Base-by-base conservation (phyloP, 768 basidiomycete species). In the Leucocoprinus sp. region DNA sequence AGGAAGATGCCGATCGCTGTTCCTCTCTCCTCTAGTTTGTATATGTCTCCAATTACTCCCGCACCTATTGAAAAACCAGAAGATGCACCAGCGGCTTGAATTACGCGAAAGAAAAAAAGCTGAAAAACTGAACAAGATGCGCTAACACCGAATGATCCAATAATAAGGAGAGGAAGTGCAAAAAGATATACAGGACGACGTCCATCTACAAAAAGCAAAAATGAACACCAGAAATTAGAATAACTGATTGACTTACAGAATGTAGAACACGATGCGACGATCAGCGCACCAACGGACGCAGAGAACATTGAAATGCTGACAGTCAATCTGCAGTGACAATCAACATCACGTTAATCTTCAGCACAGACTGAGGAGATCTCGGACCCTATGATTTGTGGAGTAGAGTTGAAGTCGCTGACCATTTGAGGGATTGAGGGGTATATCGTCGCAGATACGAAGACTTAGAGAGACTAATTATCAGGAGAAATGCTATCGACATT, bases 361-460 rank as follows among this genome's bases (percentile, higher is more conserved):
- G 15, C 8, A n/a, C n/a, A 14, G 41, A 31, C 4, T 4, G 14
- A 12, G 17, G 14, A 26, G 8, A 29, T 18, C 19, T 8, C 62
- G 6, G 39, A 76, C 78, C 78, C 83, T 39, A 88, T 70, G 8
- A 80, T 58, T 9, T 72, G 52, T 0, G 71, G 71, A 0, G 83
- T 74, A 0, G 82, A 67, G 15, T 72, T 34, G 6, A 91, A 60
- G 47, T 91, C 85, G 21, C 58, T 60, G 5, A 85, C 77, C 35
- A 91, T 78, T 41, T 82, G 72, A 0, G 85, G 83, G 45, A 90
- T 83, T 0, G 79, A 78, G 0, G 86, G 86, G 1, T 84, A 69
- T 57, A 90, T 86, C 1, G 76, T 75, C 0, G 76, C 80, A 5
- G 75, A 64, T 0, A 84, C 76, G 49, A 90, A 78, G 23, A 82